Evolutionary conservation across 116 monocot species (phyloP).

Genomic region (Trichopus zeylanicus): DNA sequence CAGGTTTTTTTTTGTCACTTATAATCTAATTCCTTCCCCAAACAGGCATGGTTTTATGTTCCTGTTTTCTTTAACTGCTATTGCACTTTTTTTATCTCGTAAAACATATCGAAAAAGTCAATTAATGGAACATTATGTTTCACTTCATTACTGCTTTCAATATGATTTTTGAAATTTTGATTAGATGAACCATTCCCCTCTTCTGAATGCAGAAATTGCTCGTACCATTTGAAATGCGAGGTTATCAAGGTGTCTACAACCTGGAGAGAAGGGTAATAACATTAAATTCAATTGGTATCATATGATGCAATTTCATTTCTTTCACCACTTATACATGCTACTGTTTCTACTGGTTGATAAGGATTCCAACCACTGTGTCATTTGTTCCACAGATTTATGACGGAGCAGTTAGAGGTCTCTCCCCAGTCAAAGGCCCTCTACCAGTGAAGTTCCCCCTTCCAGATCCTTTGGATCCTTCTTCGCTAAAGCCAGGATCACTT

Average conservation of each 20-base stretch:
- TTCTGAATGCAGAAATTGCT: constrained; percentile 49
- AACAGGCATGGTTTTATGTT: too few relatives aligned
- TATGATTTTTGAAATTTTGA: not conserved
- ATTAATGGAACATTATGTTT: too few relatives aligned
- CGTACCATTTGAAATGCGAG: constrained; percentile 91
- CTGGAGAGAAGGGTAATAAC: constrained; percentile 56
- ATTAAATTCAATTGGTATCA: not conserved
- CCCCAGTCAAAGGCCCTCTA: constrained; percentile 41
- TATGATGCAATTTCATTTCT: not conserved
- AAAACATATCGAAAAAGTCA: too few relatives aligned
- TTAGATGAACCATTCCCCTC: not conserved
- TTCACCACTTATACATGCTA: not conserved
- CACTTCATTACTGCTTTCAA: too few relatives aligned
- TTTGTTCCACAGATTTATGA: constrained; percentile 46
- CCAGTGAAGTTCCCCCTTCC: constrained; percentile 85
- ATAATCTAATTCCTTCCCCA: not conserved
- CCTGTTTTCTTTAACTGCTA: too few relatives aligned
- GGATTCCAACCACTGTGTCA: not conserved
- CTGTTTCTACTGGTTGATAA: not conserved
- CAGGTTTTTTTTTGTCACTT: constrained; percentile 34
- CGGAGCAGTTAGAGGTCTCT: constrained; percentile 76
- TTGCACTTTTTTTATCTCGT: too few relatives aligned
- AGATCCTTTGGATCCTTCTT: constrained; percentile 41
- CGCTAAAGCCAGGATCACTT: constrained; percentile 64
- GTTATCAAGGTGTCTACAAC: constrained; percentile 85